Evolutionary conservation across 2,329 filamentous ascomycete genomes (phyloP).

Genomic region (Colletotrichum echinochloae): DNA sequence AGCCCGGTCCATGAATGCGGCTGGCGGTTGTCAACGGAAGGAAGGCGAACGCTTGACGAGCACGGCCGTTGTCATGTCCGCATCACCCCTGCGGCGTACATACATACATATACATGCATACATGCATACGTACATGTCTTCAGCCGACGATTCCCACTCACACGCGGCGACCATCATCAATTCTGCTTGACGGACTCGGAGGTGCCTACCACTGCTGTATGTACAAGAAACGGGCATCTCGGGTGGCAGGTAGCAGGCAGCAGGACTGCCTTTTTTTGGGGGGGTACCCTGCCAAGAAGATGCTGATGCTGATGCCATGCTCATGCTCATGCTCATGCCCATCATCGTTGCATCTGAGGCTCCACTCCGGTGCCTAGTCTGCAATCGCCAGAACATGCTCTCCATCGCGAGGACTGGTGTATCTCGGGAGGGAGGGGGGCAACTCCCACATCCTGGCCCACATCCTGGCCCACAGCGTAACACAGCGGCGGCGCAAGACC

Average conservation of each 20-base stretch:
- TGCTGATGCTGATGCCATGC: constrained; percentile 15
- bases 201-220: not conserved
- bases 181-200: not conserved
- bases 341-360: constrained; percentile 33
- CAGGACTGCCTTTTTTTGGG: constrained; percentile 29
- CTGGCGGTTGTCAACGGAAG: constrained; percentile 6
- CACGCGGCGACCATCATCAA: not conserved
- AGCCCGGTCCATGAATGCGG: constrained; percentile 13
- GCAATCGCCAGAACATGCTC: not conserved
- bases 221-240: constrained; percentile 7
- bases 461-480: constrained; percentile 16
- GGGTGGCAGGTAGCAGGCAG: not conserved
- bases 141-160: constrained; percentile 24
- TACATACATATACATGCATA: not conserved
- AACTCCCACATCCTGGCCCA: constrained; percentile 15
- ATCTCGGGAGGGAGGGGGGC: not conserved
- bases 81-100: constrained; percentile 27
- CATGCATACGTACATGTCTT: constrained; percentile 23
- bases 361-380: constrained; percentile 23
- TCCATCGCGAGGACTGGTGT: not conserved
- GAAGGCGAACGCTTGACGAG: constrained; percentile 3
- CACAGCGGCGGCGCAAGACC: constrained; percentile 19
- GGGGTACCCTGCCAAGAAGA: constrained; percentile 23
- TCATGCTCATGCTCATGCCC: constrained; percentile 6
- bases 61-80: constrained; percentile 29